Evolutionary conservation across 306 rosid species (phyloP).

Genomic region (Sechiopsis laciniata): DNA sequence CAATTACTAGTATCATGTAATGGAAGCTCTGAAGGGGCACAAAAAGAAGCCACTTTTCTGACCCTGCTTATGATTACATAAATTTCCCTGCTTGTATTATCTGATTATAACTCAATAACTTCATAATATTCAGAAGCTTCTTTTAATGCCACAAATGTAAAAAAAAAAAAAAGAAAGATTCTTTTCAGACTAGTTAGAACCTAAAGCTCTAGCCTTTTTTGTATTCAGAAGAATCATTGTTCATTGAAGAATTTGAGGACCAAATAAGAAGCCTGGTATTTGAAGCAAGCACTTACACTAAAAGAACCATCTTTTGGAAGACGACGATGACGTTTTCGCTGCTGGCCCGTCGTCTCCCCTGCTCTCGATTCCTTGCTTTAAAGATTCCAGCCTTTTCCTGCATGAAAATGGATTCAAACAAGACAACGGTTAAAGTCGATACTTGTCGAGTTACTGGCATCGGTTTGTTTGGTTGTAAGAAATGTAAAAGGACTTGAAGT

Average conservation of each 20-base stretch:
- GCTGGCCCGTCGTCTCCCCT: conserved; percentile 34
- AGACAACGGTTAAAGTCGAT: conserved; percentile 8
- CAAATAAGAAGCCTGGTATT: background rate
- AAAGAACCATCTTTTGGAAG: conserved; percentile 38
- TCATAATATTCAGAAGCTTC: background rate
- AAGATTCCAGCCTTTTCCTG: conserved; percentile 69
- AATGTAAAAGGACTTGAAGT: background rate
- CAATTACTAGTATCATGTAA: background rate
- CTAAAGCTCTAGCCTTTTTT: background rate
- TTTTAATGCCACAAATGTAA: background rate
- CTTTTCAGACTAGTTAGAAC: background rate
- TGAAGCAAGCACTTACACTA: conserved; percentile 21
- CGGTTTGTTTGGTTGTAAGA: background rate
- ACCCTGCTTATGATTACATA: background rate
- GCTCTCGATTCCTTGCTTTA: conserved; percentile 63
- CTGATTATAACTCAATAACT: background rate
- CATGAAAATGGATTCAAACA: conserved; percentile 21
- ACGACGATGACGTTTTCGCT: background rate
- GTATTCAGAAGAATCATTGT: conserved; percentile 4
- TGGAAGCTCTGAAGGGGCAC: background rate
- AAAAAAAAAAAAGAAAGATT: background rate
- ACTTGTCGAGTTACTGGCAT: conserved; percentile 13
- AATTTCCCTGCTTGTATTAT: background rate
- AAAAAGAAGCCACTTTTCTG: background rate
- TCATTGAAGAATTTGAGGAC: background rate